Conservation (phyloP, 768 basidiomycete species). For the Gymnopilus junonius region DNA sequence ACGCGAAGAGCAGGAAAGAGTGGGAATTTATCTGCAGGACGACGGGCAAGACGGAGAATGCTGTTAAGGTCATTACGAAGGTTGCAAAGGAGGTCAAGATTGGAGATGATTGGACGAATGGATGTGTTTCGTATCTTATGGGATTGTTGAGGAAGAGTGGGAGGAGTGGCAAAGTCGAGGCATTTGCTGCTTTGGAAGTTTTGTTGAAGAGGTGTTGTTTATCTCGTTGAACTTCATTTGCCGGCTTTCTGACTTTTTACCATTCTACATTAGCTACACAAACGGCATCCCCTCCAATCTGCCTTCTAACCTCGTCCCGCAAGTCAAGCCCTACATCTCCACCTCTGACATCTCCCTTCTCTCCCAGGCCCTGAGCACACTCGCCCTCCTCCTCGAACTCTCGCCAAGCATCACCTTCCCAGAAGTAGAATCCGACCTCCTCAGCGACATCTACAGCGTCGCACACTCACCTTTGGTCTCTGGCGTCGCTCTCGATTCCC, state of each 20-base stretch:
- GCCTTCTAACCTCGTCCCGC: constrained; percentile 65
- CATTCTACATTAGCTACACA: constrained; percentile 35
- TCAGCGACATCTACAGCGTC: constrained; percentile 67
- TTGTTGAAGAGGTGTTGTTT: constrained; percentile 64
- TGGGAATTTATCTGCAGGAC: constrained; percentile 81
- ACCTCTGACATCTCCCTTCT: constrained; percentile 79
- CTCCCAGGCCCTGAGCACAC: constrained; percentile 67
- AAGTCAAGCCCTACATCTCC: constrained; percentile 77
- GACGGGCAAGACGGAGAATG: constrained; percentile 72
- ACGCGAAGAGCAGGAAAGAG: constrained; percentile 66
- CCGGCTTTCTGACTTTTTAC: neutral
- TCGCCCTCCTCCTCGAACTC: constrained; percentile 71
- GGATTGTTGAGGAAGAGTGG: constrained; percentile 79
- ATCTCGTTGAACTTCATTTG: neutral
- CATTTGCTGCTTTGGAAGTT: constrained; percentile 78
- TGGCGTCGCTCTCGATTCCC: constrained; percentile 77
- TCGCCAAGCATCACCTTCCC: constrained; percentile 74
- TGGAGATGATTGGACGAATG: constrained; percentile 80
- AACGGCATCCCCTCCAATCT: constrained; percentile 58
- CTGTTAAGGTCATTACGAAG: constrained; percentile 81
- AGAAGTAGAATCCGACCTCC: constrained; percentile 72
- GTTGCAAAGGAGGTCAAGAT: constrained; percentile 80
- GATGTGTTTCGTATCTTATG: constrained; percentile 78
- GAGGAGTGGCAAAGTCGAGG: constrained; percentile 74
- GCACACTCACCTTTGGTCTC: constrained; percentile 82